These are phyloP conservation scores for Globisporangium solare DNA, from an alignment of 352 stramenopile genomes.

Conservation along the genomic window DNA sequence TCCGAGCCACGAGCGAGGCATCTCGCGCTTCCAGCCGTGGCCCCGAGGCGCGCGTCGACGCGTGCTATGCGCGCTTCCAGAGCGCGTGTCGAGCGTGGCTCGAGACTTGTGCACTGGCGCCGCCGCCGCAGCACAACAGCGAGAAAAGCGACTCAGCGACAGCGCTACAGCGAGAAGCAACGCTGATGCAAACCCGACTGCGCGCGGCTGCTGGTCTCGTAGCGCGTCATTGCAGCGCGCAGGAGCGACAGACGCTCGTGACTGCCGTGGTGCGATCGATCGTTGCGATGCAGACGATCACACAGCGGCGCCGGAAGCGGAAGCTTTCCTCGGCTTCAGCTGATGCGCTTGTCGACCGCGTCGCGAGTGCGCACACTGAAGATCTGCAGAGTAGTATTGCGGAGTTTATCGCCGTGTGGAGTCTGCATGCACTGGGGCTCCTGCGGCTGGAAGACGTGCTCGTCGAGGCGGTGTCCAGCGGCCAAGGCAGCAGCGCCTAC, in stretches of 20 bases:
- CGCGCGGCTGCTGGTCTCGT: not conserved
- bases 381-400: not conserved
- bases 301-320: not conserved
- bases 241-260: conserved; percentile 6
- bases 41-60: not conserved
- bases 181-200: conserved; percentile 3
- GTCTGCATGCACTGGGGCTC: conserved; percentile 10
- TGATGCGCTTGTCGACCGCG: not conserved
- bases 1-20: conserved; percentile 2
- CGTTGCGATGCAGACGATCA: conserved; percentile 1
- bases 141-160: not conserved
- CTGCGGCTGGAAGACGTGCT: conserved; percentile 24
- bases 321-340: conserved; percentile 1
- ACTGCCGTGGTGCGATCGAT: conserved; percentile 4
- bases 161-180: not conserved
- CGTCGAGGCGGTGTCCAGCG: not conserved
- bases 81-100: conserved; percentile 3
- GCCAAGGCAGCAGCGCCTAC: not conserved
- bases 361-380: too few relatives aligned
- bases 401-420: conserved; percentile 10
- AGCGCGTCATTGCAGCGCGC: not conserved
- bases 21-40: not conserved
- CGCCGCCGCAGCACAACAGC: not conserved
- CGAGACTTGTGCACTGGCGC: not conserved
- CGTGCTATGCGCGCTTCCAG: conserved; percentile 2